Evolutionary conservation across 2,329 filamentous ascomycete species (phyloP), one percentile per base, ranked within the genome.

Genomic region (Phyllosticta paracitricarpa): DNA sequence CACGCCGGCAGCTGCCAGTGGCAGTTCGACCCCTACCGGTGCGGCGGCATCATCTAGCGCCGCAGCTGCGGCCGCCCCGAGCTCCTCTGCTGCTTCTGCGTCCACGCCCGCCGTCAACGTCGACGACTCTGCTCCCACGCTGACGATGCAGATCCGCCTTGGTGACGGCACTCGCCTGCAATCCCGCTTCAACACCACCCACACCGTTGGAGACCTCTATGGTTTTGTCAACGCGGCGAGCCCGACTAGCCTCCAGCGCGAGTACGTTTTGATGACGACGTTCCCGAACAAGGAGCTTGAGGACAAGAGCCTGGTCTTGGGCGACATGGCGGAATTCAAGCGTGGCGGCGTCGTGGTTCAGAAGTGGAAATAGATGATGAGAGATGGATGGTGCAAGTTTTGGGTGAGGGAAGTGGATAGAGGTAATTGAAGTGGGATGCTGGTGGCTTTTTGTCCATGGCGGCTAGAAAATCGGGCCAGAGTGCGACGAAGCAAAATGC

Each of bases 231-330:
- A 83, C 62, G 79, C 81, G n/a, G 82, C 88, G 0, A 86, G 82
- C 26, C 72, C 84, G 0, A 80, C 80, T 6, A 81, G 82, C 57
- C 76, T 77, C 30, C 70, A 74, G 51, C 81, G 89, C n/a, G 68
- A 80, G 3, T 94, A 88, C 80, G 87, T 89, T 2, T 77, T 95
- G 53, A 88, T 87, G 65, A 94, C 89, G 0, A 93, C 89, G 0
- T 94, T 94, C 73, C 89, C 89, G 4, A 90, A 84, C 69, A 91
- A 90, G 75, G 88, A 93, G 59, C 82, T 93, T 65, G 85, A 81
- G 1, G 88, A 94, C 68, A 86, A 86, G 73, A 68, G 71, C 55
- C 73, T 71, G 65, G 76, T 70, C 61, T 67, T 78, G 64, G 79
- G 75, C 52, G 80, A 80, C 58, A 73, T 81, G 69, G 64, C 71